Evolutionary conservation across 1,284 basidiomycete genomes (phyloP).

Genomic region (Pseudozyma tsukubaensis): DNA sequence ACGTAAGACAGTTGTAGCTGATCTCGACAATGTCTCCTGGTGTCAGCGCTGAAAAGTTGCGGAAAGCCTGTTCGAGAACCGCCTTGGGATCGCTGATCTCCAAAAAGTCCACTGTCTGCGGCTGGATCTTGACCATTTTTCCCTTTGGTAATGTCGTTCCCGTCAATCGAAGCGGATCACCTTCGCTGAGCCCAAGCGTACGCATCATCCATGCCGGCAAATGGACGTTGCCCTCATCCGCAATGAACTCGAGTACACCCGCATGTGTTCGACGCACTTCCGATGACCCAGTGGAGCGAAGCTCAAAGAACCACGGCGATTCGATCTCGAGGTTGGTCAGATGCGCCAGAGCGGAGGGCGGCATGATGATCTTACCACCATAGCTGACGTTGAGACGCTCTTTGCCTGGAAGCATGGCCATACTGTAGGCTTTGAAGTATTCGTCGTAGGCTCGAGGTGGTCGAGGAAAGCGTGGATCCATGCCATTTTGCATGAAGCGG

Average conservation of each 20-base stretch:
- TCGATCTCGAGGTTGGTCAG: conserved; percentile 90
- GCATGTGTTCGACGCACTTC: conserved; percentile 78
- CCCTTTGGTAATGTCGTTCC: conserved; percentile 90
- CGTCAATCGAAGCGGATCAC: conserved; percentile 91
- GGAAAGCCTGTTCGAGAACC: conserved; percentile 92
- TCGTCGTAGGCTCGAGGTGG: conserved; percentile 66
- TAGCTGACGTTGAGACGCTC: conserved; percentile 88
- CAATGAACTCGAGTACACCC: conserved; percentile 98
- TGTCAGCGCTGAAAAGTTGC: conserved; percentile 81
- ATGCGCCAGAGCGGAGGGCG: conserved; percentile 89
- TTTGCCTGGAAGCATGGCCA: conserved; percentile 83
- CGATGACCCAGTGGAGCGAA: conserved; percentile 79
- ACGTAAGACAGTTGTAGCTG: conserved; percentile 79
- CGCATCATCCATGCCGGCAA: conserved; percentile 99
- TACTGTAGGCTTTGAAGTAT: conserved; percentile 77
- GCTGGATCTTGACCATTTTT: conserved; percentile 95
- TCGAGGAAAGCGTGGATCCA: conserved; percentile 55
- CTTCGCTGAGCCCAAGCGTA: conserved; percentile 88
- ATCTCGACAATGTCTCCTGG: conserved; percentile 71
- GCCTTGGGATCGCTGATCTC: conserved; percentile 92
- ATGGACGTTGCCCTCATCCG: conserved; percentile 94
- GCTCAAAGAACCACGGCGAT: conserved; percentile 94
- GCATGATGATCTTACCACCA: conserved; percentile 99
- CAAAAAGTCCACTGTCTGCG: conserved; percentile 93
- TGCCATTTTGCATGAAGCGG: conserved; percentile 53